Conservation (phyloP, 495 filamentous ascomycete genomes). For the Talaromyces nanjingensis region DNA sequence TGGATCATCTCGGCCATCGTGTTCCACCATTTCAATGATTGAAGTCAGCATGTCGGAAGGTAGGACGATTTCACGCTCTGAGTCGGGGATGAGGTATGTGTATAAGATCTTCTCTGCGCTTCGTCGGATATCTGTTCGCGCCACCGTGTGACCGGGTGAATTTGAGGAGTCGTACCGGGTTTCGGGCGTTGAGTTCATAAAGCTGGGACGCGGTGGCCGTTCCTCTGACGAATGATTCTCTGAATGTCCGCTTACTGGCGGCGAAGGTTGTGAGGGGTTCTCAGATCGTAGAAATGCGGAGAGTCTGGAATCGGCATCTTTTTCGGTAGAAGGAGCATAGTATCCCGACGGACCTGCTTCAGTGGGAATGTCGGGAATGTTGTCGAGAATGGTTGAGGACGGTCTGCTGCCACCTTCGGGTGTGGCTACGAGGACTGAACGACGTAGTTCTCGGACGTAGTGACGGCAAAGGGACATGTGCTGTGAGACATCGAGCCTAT, state of each 20-base stretch:
- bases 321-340: constrained; percentile 35
- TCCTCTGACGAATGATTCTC: constrained; percentile 36
- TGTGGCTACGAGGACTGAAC: constrained; percentile 87
- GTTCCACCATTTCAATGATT: constrained; percentile 78
- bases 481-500: constrained; percentile 96
- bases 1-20: constrained; percentile 84
- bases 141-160: constrained; percentile 78
- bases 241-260: constrained; percentile 57
- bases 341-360: constrained; percentile 39
- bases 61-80: constrained; percentile 91
- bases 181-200: constrained; percentile 51
- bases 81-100: constrained; percentile 84
- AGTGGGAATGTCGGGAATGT: constrained; percentile 50
- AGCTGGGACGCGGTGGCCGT: constrained; percentile 60
- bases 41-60: constrained; percentile 77
- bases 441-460: constrained; percentile 90
- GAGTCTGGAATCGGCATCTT: constrained; percentile 74
- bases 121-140: constrained; percentile 76
- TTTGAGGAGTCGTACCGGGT: constrained; percentile 48
- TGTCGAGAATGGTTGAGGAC: constrained; percentile 71
- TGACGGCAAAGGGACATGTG: constrained; percentile 97
- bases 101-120: constrained; percentile 97
- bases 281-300: constrained; percentile 88
- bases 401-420: constrained; percentile 80
- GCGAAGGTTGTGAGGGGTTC: constrained; percentile 51